Percentiles rank a stretch among this genome's conserved stretches.
These are phyloP conservation scores for Saccharomycopsis selenospora DNA, from an alignment of 805 yeast species.

Conservation along the genomic window DNA sequence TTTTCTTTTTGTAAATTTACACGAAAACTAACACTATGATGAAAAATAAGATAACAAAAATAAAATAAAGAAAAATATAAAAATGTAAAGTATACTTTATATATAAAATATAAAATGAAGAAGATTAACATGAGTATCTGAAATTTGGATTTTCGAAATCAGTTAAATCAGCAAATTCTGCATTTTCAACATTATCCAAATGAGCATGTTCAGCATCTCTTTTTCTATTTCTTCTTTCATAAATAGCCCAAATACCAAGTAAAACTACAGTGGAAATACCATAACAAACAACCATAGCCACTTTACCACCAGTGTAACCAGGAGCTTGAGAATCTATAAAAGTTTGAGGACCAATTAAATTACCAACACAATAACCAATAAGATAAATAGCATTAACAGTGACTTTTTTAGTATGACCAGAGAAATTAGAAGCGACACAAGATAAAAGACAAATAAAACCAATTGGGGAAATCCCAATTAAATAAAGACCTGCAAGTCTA, in stretches of 20 bases:
- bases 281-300: slow-evolving; percentile 44
- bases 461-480: slow-evolving; percentile 32
- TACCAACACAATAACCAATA: slow-evolving; percentile 61
- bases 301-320: slow-evolving; percentile 47
- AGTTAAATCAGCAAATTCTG: slow-evolving; percentile 41
- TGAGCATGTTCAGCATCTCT: slow-evolving; percentile 33
- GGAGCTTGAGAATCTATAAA: slow-evolving; percentile 57
- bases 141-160: slow-evolving; percentile 34
- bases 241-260: slow-evolving; percentile 26
- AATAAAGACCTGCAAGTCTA: slow-evolving; percentile 34
- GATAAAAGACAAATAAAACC: slow-evolving; percentile 31
- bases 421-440: slow-evolving; percentile 41
- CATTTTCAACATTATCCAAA: slow-evolving; percentile 27
- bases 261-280: slow-evolving; percentile 34
- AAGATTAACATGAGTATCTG: slow-evolving; percentile 32
- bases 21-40: no score
- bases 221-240: slow-evolving; percentile 34
- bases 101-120: no score
- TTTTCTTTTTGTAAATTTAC: no score
- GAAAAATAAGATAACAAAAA: no score
- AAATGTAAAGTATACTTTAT: no score
- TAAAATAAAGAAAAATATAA: no score
- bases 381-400: slow-evolving; percentile 51
- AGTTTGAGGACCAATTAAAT: slow-evolving; percentile 68
- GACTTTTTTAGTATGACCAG: slow-evolving; percentile 71